phyloP scores from a whole-genome alignment of 768 basidiomycete genomes.

The Collybia mongolica region DNA sequence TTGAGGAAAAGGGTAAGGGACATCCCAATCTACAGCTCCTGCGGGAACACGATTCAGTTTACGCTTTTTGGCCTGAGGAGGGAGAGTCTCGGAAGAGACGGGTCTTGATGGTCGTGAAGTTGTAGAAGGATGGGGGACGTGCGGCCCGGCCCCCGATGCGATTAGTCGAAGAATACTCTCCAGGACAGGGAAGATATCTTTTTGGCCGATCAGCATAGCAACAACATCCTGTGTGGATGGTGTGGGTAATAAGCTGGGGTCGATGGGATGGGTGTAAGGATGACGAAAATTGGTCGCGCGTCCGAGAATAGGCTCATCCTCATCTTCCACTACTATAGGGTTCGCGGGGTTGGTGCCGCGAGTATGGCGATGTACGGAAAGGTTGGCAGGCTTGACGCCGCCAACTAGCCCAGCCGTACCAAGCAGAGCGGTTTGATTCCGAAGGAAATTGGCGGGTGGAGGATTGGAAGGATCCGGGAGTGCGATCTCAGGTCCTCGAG shows the following conservation, averaged over 20 bases:
- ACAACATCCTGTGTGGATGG: constrained; percentile 62
- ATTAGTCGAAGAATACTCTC: constrained; percentile 61
- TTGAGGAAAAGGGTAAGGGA: constrained; percentile 72
- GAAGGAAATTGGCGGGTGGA: constrained; percentile 65
- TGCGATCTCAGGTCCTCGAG: constrained; percentile 52
- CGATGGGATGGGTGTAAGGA: constrained; percentile 25
- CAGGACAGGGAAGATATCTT: constrained; percentile 65
- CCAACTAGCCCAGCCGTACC: constrained; percentile 73
- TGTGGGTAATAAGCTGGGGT: constrained; percentile 41
- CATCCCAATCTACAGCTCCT: constrained; percentile 80
- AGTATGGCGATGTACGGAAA: constrained; percentile 36
- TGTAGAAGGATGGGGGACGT: constrained; percentile 1
- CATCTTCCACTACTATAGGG: constrained; percentile 73
- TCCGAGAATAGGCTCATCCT: constrained; percentile 32
- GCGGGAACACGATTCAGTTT: constrained; percentile 71
- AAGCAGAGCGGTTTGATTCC: constrained; percentile 70
- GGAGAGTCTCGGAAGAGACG: constrained; percentile 7
- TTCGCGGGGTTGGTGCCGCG: constrained; percentile 57
- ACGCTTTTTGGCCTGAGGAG: constrained; percentile 51
- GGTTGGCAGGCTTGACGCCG: constrained; percentile 57
- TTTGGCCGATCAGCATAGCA: constrained; percentile 56
- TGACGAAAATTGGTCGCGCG: constrained; percentile 15
- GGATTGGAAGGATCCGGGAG: constrained; percentile 64
- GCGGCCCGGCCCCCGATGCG: constrained; percentile 28
- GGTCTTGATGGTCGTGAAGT: constrained; percentile 13